Base-by-base conservation (phyloP, 1,284 basidiomycete genomes). In the Ceratobasidium sp. region DNA sequence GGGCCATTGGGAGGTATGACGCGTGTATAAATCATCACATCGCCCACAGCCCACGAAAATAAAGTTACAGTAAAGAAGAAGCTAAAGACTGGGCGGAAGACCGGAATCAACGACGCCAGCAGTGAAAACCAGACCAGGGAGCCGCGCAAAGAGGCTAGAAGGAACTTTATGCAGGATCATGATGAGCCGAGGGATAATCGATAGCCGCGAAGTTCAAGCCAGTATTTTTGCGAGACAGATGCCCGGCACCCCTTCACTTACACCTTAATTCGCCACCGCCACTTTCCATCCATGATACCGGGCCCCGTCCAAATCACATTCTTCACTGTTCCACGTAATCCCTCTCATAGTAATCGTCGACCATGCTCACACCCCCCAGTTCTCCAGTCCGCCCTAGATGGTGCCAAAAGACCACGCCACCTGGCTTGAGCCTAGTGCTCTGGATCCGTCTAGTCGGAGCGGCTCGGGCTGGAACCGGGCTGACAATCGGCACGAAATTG, bases 341-440 rank as follows among this genome's bases (percentile, higher is more conserved):
- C 71, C 61, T 49, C 13, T 6, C 61, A 64, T 13, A 65, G 34
- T 54, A 32, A n/a, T 65, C 71, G 49, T 65, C 61, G 37, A 17
- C 51, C 37, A 74, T 46, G 25, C 61, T 65, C 17, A 74, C 61
- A 9, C 71, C 61, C 32, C 71, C 71, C 25, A 74, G 61, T n/a
- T 74, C 71, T 7, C 71, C 71, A 17, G 71, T 65, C 19, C 71
- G 59, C 5, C 61, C 61, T 25, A 74, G 37, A 32, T 74, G 71
- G n/a, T 74, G 71, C 71, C 71, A 74, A 43, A 73, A 66, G 62
- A 77, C 69, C 4, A 77, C 68, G 64, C 74, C 76, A 25, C 76
- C 76, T 0, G 51, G 52, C 54, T 77, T 64, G 52, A 77, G 76
- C 40, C 62, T 64, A 25, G 54, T 59, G 69, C 59, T 49, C 19